A percentile compares a stretch with the other conserved stretches of the same genome.
Evolutionary conservation across 2,329 filamentous ascomycete species (phyloP).

Genomic region (Capronia americana): DNA sequence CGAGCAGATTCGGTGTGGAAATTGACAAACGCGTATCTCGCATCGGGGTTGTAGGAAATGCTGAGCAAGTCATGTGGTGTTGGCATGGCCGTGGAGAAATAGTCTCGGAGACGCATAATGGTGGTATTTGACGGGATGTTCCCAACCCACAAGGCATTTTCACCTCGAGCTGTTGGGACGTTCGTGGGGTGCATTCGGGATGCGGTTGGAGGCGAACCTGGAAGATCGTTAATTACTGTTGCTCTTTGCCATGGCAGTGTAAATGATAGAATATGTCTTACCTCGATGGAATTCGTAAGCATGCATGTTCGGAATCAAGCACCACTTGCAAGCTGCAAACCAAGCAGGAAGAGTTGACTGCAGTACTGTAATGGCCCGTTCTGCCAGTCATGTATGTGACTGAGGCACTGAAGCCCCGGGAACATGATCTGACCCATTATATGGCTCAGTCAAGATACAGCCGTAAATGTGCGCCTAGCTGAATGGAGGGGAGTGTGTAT

Average conservation of each 20-base stretch:
- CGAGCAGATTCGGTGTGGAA: slow-evolving; percentile 26
- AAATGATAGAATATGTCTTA: background rate
- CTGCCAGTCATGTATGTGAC: background rate
- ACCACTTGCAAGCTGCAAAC: too few species aligned
- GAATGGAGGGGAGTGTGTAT: background rate
- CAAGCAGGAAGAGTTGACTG: background rate
- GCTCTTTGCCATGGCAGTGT: background rate
- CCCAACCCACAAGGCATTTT: slow-evolving; percentile 33
- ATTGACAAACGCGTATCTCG: slow-evolving; percentile 34
- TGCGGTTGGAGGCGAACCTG: background rate
- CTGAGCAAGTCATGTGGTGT: slow-evolving; percentile 24
- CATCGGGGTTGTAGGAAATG: slow-evolving; percentile 34
- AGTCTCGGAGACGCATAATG: slow-evolving; percentile 32
- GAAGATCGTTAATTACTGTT: background rate
- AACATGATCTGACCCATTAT: background rate
- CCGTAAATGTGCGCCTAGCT: slow-evolving; percentile 1
- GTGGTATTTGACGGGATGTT: slow-evolving; percentile 31
- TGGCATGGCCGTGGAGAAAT: slow-evolving; percentile 21
- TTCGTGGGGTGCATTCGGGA: background rate
- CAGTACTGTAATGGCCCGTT: background rate
- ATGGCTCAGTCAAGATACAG: background rate
- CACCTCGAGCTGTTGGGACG: slow-evolving; percentile 20
- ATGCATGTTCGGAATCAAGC: background rate
- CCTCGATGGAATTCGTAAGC: background rate
- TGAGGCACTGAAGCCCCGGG: background rate